Conservation (phyloP, 139 green algal species). For the Chlamydomonas sphaeroides region DNA sequence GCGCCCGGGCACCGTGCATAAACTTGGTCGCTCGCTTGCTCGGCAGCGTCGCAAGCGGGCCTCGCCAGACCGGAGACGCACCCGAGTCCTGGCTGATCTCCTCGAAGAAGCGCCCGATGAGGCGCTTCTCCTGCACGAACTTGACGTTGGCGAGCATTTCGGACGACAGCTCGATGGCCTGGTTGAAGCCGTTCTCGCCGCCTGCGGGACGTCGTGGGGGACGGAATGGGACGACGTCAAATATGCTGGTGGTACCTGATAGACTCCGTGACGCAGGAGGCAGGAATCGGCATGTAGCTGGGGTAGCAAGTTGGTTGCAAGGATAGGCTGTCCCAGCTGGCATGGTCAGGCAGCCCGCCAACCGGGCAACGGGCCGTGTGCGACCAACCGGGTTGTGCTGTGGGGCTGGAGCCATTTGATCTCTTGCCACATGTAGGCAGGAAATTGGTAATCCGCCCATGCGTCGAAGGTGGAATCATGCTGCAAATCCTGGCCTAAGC, state of each 20-base stretch:
- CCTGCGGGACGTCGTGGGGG: constrained; percentile 61
- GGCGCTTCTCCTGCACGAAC: constrained; percentile 96
- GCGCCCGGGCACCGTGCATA: too few species aligned
- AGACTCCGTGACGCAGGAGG: too few species aligned
- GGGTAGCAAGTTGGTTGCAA: too few species aligned
- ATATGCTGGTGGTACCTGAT: not conserved
- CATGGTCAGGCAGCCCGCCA: not conserved
- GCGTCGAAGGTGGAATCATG: too few species aligned
- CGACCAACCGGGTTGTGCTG: constrained; percentile 33
- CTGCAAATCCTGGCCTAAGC: too few species aligned
- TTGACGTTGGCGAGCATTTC: constrained; percentile 98
- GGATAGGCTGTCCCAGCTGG: not conserved
- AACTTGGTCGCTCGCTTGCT: too few species aligned
- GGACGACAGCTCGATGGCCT: constrained; percentile 97
- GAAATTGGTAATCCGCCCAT: constrained; percentile 82
- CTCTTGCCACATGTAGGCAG: constrained; percentile 67
- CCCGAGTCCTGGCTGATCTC: constrained; percentile 77
- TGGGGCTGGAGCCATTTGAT: constrained; percentile 80
- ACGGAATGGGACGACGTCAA: not conserved
- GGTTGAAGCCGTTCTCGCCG: constrained; percentile 98
- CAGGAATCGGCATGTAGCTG: too few species aligned
- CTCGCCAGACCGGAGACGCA: too few species aligned
- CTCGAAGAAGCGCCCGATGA: constrained; percentile 96
- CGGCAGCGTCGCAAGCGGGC: too few species aligned
- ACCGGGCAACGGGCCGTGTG: not conserved